Percentiles rank a stretch among this genome's conserved stretches.
Evolutionary conservation across 345 rosid species (phyloP).

Genomic region (Euphorbia lathyris): DNA sequence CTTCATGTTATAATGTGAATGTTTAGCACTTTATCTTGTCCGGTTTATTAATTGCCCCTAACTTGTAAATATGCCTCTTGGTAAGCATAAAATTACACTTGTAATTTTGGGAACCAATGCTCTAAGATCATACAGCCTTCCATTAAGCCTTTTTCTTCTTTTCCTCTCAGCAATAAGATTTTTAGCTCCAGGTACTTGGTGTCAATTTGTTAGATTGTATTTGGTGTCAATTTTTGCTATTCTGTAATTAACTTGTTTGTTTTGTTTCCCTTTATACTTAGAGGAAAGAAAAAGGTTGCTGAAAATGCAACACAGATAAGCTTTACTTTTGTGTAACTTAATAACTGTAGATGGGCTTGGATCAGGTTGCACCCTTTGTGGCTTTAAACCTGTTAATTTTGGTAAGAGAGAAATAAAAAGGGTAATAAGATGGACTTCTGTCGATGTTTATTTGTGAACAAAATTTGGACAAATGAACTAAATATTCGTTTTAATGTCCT

Average conservation of each 20-base stretch:
- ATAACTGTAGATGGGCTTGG: conserved; percentile 67
- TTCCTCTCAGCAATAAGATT: conserved; percentile 86
- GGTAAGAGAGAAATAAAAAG: conserved; percentile 41
- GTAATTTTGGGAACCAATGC: conserved; percentile 81
- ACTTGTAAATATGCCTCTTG: no score
- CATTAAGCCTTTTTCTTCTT: conserved; percentile 91
- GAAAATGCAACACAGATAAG: conserved; percentile 93
- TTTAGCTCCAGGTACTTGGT: conserved; percentile 50
- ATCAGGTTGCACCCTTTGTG: no score
- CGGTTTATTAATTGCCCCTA: no score
- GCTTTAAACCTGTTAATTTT: conserved; percentile 92
- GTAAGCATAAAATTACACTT: no score
- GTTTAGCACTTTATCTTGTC: no score
- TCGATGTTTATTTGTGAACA: no score
- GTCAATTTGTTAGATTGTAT: background rate
- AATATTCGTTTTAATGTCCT: no score
- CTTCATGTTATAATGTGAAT: no score
- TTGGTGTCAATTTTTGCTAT: conserved; percentile 12
- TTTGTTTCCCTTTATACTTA: conserved; percentile 10
- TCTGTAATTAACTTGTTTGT: conserved; percentile 2
- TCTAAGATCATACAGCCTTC: conserved; percentile 73
- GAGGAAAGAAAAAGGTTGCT: conserved; percentile 83
- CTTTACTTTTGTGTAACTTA: conserved; percentile 74
- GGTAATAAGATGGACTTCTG: no score
- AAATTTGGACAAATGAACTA: no score